Evolutionary conservation across 352 stramenopile species (phyloP).

Genomic region (Stramenopiles sp.): DNA sequence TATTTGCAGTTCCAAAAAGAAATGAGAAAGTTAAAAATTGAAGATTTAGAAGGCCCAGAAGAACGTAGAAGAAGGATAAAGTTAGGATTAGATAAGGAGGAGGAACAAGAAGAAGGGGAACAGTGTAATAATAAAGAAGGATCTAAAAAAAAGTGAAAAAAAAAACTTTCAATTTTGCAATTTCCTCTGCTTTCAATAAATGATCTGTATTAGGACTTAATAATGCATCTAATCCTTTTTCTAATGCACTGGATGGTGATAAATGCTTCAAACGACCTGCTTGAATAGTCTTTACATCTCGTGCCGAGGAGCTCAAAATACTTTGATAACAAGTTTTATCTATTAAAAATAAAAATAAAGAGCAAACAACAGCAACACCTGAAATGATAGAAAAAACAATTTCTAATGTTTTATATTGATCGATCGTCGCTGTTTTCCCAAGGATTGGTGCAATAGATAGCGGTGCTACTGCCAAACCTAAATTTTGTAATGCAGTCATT

Average conservation of each 20-base stretch:
- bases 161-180: not conserved
- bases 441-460: not conserved
- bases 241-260: not conserved
- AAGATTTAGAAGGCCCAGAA: not conserved
- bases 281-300: not conserved
- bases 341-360: not conserved
- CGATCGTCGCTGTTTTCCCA: not conserved
- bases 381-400: not conserved
- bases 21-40: not conserved
- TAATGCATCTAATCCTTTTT: not conserved
- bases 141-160: too few species aligned
- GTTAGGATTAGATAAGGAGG: not conserved
- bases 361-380: not conserved
- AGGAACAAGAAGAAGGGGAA: too few species aligned
- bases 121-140: too few species aligned
- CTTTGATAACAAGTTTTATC: not conserved
- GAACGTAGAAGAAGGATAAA: not conserved
- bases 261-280: not conserved
- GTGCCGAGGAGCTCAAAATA: not conserved
- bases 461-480: constrained; percentile 30
- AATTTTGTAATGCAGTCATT: constrained; percentile 74
- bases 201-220: not conserved
- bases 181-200: not conserved
- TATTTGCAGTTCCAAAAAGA: not conserved
- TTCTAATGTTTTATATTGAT: not conserved